Conservation (phyloP, 2,329 filamentous ascomycete genomes). For the Coniochaeta sp. region DNA sequence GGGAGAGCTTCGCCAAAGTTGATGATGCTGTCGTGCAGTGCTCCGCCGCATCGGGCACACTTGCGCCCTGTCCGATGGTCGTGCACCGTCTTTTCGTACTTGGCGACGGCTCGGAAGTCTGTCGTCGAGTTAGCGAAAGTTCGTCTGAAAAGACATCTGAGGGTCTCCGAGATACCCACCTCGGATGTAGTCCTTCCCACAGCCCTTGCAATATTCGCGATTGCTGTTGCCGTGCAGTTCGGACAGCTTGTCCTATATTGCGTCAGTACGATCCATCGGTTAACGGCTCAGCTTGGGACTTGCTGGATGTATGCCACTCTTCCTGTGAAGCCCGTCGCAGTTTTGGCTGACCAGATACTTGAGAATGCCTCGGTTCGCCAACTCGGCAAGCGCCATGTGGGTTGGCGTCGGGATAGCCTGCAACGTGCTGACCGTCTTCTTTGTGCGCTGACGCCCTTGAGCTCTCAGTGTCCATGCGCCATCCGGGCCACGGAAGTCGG, state of each 20-base stretch:
- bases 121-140: neutral
- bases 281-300: too few species aligned
- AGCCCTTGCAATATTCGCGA: slow-evolving; percentile 34
- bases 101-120: slow-evolving; percentile 38
- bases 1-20: slow-evolving; percentile 35
- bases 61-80: slow-evolving; percentile 41
- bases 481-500: slow-evolving; percentile 40
- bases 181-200: slow-evolving; percentile 37
- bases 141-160: neutral
- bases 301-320: slow-evolving; percentile 37
- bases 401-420: slow-evolving; percentile 37
- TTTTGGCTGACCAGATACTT: slow-evolving; percentile 39
- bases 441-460: slow-evolving; percentile 27
- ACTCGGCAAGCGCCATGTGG: slow-evolving; percentile 38
- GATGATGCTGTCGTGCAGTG: slow-evolving; percentile 35
- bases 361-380: slow-evolving; percentile 31
- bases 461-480: slow-evolving; percentile 37
- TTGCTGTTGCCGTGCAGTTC: slow-evolving; percentile 43
- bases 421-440: slow-evolving; percentile 26
- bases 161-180: slow-evolving; percentile 18
- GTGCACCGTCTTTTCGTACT: slow-evolving; percentile 31
- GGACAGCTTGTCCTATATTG: slow-evolving; percentile 31
- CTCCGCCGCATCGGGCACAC: slow-evolving; percentile 29
- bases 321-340: slow-evolving; percentile 36
- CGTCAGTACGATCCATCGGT: too few species aligned